These are phyloP conservation scores for Melanogaster broomeanus DNA, from an alignment of 768 basidiomycete genomes.

Conservation along the genomic window DNA sequence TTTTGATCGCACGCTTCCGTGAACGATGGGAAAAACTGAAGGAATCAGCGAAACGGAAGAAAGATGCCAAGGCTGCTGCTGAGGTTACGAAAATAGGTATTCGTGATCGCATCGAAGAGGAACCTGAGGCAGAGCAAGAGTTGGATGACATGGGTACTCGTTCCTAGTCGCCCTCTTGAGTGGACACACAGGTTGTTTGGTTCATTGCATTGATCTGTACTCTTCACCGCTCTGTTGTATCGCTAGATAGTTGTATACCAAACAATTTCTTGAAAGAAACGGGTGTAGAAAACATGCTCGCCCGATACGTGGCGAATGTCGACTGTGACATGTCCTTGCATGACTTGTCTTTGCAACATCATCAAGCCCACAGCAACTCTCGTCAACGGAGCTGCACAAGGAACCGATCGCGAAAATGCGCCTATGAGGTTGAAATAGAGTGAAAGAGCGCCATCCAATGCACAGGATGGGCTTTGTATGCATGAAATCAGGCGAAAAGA, in stretches of 20 bases:
- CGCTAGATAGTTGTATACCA: conserved; percentile 11
- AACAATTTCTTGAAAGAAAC: background rate
- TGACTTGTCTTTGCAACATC: no score
- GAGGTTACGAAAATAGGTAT: conserved; percentile 46
- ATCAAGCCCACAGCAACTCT: no score
- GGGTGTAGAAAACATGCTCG: no score
- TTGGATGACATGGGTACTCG: conserved; percentile 31
- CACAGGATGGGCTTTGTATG: background rate
- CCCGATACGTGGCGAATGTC: no score
- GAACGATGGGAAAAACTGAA: conserved; percentile 91
- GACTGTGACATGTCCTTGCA: no score
- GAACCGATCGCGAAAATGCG: no score
- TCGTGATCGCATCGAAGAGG: conserved; percentile 69
- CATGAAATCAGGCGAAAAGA: conserved; percentile 58
- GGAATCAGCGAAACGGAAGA: conserved; percentile 84
- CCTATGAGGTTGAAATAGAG: no score
- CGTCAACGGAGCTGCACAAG: no score
- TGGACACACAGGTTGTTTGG: background rate
- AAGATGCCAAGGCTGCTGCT: conserved; percentile 64
- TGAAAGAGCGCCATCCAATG: no score
- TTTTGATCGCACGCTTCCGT: conserved; percentile 78
- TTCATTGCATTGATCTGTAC: conserved; percentile 5
- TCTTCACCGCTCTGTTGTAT: conserved; percentile 2
- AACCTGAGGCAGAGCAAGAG: conserved; percentile 66
- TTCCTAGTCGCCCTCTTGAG: background rate